Percentiles rank a stretch among this genome's conserved stretches.
These are phyloP conservation scores for Naganishia randhawae DNA, from an alignment of 768 basidiomycete species.

Conservation along the genomic window DNA sequence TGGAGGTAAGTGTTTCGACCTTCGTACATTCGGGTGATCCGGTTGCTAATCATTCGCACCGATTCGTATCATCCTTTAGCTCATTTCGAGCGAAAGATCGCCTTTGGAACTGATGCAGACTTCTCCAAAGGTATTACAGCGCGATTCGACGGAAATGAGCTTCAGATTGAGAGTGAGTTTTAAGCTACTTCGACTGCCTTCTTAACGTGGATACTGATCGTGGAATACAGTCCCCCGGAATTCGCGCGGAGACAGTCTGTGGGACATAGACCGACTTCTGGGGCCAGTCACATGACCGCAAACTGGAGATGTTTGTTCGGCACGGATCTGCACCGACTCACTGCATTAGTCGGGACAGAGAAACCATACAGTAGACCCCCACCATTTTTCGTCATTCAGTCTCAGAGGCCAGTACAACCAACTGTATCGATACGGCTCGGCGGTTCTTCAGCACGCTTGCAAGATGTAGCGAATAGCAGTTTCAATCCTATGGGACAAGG, in stretches of 20 bases:
- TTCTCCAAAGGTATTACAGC: slow-evolving; percentile 29
- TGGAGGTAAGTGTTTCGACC: slow-evolving; percentile 21
- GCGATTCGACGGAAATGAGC: slow-evolving; percentile 26
- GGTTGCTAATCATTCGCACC: background rate
- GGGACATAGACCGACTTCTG: background rate
- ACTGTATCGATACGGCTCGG: slow-evolving; percentile 9
- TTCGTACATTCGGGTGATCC: background rate
- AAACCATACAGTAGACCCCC: background rate
- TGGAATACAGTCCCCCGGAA: background rate
- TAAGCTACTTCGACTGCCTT: background rate
- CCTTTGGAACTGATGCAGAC: slow-evolving; percentile 30
- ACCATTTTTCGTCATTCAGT: background rate
- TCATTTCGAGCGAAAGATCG: slow-evolving; percentile 29
- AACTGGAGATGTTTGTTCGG: background rate
- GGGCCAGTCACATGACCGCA: background rate
- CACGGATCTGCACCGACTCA: background rate
- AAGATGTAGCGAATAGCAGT: background rate
- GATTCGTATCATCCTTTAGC: background rate
- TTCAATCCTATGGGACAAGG: no score
- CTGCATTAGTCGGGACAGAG: background rate
- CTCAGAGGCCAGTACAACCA: background rate
- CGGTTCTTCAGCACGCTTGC: background rate
- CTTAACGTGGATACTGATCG: background rate
- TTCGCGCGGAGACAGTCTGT: background rate
- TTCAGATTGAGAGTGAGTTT: slow-evolving; percentile 28